Percentiles rank a stretch among this genome's conserved stretches.
phyloP scores from a whole-genome alignment of 2,329 filamentous ascomycete genomes.

The Cytospora schulzeri region DNA sequence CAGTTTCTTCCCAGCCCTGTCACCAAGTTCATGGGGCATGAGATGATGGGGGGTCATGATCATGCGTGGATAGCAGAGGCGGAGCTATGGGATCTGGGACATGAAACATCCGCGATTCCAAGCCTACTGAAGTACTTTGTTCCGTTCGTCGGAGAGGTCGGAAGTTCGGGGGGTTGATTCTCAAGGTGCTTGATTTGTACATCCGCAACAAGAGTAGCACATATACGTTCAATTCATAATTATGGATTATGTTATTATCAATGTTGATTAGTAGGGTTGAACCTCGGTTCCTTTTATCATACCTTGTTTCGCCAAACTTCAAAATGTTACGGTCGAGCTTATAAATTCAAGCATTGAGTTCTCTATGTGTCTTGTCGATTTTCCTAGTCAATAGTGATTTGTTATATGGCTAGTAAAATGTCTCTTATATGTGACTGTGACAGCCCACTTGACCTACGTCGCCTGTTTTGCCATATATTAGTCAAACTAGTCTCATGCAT shows the following conservation, averaged over 20 bases:
- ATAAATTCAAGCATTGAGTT: too few species aligned
- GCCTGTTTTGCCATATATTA: neutral
- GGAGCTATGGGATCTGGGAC: neutral
- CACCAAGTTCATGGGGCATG: neutral
- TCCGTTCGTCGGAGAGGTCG: neutral
- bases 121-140: too few species aligned
- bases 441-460: neutral
- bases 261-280: too few species aligned
- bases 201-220: neutral
- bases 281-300: too few species aligned
- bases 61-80: neutral
- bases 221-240: too few species aligned
- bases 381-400: neutral
- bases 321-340: too few species aligned
- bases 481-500: conserved; percentile 8
- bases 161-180: too few species aligned
- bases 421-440: neutral
- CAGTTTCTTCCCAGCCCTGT: too few species aligned
- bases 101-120: neutral
- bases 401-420: neutral
- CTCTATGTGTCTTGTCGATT: neutral
- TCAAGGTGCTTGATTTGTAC: neutral
- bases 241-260: too few species aligned
- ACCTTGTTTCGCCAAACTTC: too few species aligned
- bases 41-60: neutral